Evolutionary conservation across 2,329 filamentous ascomycete genomes (phyloP).

Genomic region (Cordyceps javanica): DNA sequence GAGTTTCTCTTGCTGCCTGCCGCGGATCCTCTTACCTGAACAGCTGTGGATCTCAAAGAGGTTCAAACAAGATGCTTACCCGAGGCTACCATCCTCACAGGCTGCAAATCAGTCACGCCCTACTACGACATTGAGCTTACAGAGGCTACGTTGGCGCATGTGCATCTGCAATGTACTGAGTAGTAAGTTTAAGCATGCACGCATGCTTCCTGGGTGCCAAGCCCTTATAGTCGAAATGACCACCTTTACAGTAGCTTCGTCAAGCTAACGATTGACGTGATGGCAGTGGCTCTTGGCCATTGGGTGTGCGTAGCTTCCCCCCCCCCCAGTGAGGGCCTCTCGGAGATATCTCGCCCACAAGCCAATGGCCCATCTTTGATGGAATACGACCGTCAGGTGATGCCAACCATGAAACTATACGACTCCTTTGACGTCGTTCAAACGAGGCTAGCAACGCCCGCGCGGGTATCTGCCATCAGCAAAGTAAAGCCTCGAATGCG

Average conservation of each 20-base stretch:
- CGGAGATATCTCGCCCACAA: not conserved
- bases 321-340: not conserved
- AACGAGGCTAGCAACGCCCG: not conserved
- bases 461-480: not conserved
- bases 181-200: not conserved
- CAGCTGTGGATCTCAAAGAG: not conserved
- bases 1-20: not conserved
- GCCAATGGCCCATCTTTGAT: not conserved
- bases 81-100: not conserved
- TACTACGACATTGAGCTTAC: not conserved
- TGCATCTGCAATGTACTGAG: not conserved
- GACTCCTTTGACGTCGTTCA: not conserved
- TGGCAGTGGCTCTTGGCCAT: not conserved
- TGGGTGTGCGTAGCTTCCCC: not conserved
- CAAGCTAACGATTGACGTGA: not conserved
- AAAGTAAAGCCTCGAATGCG: not conserved
- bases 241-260: not conserved
- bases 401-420: not conserved
- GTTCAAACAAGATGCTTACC: slow-evolving; percentile 10
- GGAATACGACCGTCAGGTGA: not conserved
- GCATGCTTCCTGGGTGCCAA: not conserved
- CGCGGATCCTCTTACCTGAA: not conserved
- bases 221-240: not conserved
- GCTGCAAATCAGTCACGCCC: not conserved
- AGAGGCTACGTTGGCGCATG: not conserved